Evolutionary conservation across 805 yeast species (phyloP).

Genomic region (Candida tammaniensis): DNA sequence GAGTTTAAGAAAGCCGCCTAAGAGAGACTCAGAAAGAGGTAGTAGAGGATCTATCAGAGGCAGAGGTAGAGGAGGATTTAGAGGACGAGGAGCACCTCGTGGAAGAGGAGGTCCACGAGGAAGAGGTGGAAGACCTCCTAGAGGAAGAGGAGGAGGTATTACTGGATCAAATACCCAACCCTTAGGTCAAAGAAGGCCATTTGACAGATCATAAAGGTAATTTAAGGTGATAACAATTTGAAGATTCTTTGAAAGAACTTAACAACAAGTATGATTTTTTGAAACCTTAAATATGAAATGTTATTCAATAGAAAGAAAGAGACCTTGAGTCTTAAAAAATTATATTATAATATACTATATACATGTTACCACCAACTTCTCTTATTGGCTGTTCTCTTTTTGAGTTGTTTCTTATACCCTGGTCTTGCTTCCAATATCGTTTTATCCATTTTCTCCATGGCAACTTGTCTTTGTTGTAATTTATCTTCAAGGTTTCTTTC

Average conservation of each 20-base stretch:
- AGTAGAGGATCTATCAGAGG: conserved; percentile 30
- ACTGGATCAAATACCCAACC: conserved; percentile 6
- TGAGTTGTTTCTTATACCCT: conserved; percentile 37
- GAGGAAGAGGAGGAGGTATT: conserved; percentile 8
- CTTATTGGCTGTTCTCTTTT: conserved; percentile 32
- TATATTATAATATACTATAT: conserved; percentile 2
- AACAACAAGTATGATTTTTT: no score
- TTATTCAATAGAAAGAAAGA: conserved; percentile 6
- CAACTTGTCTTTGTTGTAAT: conserved; percentile 59
- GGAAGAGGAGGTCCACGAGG: conserved; percentile 3
- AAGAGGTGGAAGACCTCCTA: conserved; percentile 16
- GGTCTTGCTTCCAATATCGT: conserved; percentile 62
- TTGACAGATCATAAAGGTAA: no score
- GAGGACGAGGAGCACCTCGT: conserved; percentile 3
- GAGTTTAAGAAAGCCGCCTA: conserved; percentile 1
- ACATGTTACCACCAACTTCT: conserved; percentile 33
- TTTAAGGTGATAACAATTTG: no score
- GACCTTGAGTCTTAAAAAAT: background rate
- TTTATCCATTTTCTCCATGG: conserved; percentile 63
- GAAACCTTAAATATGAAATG: no score
- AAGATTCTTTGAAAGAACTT: no score
- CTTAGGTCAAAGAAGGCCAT: conserved; percentile 18
- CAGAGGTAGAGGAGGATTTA: background rate
- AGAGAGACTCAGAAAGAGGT: background rate
- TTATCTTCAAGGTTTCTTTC: conserved; percentile 65